Evolutionary conservation across 176 grass and related monocot genomes (phyloP), one percentile per base, ranked within the genome.

Genomic region (Ensete glaucum): DNA sequence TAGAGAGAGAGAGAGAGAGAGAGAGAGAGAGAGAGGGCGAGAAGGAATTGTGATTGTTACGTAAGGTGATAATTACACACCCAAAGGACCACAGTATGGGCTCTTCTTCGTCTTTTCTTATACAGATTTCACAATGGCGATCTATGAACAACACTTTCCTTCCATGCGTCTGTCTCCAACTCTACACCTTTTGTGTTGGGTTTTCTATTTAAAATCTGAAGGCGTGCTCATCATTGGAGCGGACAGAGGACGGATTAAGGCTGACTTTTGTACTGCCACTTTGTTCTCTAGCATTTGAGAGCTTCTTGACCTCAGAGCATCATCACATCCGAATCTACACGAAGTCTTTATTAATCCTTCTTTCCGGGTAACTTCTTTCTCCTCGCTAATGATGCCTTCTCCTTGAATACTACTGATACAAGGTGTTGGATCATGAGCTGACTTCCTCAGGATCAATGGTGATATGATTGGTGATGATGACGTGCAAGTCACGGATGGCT

Each of bases 271-370:
- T 60, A 60, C 57, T 60, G 55, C 2, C 16, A 60, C 57, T 60
- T 60, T 60, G 57, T 60, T 60, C 57, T 60, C 57, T 60, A n/a
- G 17, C 57, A 60, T 19, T 60, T n/a, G 57, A 60, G 57, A 60
- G 57, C 57, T 60, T 60, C 57, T 60, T 60, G 57, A 60, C 57
- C 57, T 60, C 8, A 60, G n/a, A 60, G 19, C 57, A 60, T 60
- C 15, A 0, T 0, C 15, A 5, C n/a, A 43, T 6, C 34, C 34
- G 34, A 43, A 0, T 43, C 34, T 43, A 43, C 34, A 43, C 34
- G 34, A 43, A 43, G 34, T 43, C 34, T 43, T 43, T 5, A 43
- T 6, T 43, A 43, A 43, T 43, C 34, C 34, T 5, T 43, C 34
- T 43, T 43, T 43, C 34, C 34, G 34, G 34, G 34, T 43, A 43